phyloP scores from a whole-genome alignment of 106 monocot species.

The Iris macrosiphon region DNA sequence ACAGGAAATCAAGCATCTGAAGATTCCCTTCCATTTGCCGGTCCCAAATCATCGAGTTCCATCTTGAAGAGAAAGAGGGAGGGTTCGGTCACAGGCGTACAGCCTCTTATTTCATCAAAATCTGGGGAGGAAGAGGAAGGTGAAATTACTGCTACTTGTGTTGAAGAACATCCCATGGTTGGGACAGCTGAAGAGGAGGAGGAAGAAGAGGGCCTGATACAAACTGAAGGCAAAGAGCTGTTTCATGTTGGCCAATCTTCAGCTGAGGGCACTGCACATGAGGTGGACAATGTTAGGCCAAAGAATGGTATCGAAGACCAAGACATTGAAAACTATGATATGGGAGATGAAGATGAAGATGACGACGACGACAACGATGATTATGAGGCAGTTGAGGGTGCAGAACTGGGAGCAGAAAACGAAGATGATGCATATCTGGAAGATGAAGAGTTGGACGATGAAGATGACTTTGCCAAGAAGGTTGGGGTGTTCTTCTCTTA shows the following conservation, averaged over 20 bases:
- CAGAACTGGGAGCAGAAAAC: conserved; percentile 23
- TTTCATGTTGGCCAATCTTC: conserved; percentile 4
- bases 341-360: conserved; percentile 23
- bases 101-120: conserved; percentile 3
- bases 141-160: background rate
- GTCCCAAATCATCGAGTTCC: conserved; percentile 55
- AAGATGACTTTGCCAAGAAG: conserved; percentile 66
- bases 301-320: conserved; percentile 25
- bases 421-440: conserved; percentile 13
- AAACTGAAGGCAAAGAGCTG: conserved; percentile 15
- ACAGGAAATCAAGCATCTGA: conserved; percentile 10
- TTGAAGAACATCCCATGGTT: conserved; percentile 2
- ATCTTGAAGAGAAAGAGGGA: conserved; percentile 68
- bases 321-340: conserved; percentile 32
- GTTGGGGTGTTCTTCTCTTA: conserved; percentile 42
- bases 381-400: conserved; percentile 36
- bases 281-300: conserved; percentile 3
- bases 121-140: conserved; percentile 13
- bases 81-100: conserved; percentile 4
- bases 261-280: conserved; percentile 7
- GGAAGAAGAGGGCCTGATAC: conserved; percentile 27
- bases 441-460: conserved; percentile 28
- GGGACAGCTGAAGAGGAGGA: conserved; percentile 23
- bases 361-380: conserved; percentile 10
- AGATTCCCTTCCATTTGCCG: conserved; percentile 40